Base-by-base conservation (phyloP, 768 basidiomycete species). In the Rossbeevera mucosa region DNA sequence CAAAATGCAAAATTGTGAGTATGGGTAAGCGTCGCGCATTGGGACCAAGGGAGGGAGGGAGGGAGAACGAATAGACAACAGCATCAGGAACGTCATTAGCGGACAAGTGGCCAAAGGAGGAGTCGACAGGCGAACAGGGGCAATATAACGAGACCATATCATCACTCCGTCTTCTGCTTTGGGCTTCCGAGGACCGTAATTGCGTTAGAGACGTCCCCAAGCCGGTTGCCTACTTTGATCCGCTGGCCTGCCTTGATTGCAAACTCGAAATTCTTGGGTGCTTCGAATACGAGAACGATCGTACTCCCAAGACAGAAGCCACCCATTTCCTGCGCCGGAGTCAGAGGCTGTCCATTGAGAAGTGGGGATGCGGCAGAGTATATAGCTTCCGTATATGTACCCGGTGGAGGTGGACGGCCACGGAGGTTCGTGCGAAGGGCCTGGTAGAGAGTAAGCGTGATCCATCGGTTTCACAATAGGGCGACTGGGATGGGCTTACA, bases 251-350 rank as follows among this genome's bases (percentile, higher is more conserved):
- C 78, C 55, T 82, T 74, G 14, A 94, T 80, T 0, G 74, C 67
- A 62, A 95, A 96, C 67, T 82, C 79, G 65, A 94, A 99, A 30
- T 82, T 72, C 48, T 76, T 72, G 0, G 96, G 95, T 0, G 94
- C 96, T 72, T 99, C 96, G 63, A 97, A 96, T 1, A 98, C 91
- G 44, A 98, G 78, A 18, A 99, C 95, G 62, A 98, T 91, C 5
- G 95, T 98, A 70, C 89, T 92, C 5, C 94, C 94, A 4, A 98
- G 76, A 62, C 85, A 88, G 73, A 99, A 99, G 1, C 94, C 96
- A 28, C 96, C 96, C 89, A 97, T 92, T 74, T 99, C 94, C 68
- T 96, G 90, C 1, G 91, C 94, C 1, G 88, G 78, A 0, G 74
- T 76, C 42, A 97, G 76, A 2, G 95, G 94, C 63, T 96, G 93